Conservation (phyloP, 768 basidiomycete species). For the Rhizopogon vesiculosus region DNA sequence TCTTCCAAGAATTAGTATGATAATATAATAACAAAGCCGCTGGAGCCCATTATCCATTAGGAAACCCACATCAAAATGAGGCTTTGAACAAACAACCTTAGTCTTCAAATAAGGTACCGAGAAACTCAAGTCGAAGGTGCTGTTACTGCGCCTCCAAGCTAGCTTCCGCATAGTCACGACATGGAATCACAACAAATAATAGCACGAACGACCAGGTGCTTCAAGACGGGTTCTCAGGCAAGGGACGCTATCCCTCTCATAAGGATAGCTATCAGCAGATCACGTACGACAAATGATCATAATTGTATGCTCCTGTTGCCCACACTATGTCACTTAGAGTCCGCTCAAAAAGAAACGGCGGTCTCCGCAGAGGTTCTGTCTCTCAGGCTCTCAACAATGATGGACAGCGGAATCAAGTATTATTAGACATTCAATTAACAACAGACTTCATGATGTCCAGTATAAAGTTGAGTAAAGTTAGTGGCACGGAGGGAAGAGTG, state of each 20-base stretch:
- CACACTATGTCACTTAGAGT: constrained; percentile 9
- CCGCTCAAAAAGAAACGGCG: constrained; percentile 1
- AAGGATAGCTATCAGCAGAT: constrained; percentile 10
- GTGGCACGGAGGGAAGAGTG: constrained; percentile 2
- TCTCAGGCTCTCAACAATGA: constrained; percentile 22
- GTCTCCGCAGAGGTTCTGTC: constrained; percentile 10
- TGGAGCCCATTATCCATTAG: constrained; percentile 13
- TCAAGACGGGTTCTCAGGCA: constrained; percentile 21
- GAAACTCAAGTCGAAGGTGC: constrained; percentile 12
- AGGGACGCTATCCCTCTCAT: constrained; percentile 9
- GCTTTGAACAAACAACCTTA: constrained; percentile 14
- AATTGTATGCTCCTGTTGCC: constrained; percentile 5
- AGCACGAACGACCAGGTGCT: background rate
- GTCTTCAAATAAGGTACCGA: constrained; percentile 10
- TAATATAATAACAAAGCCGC: constrained; percentile 5
- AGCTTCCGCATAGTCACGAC: constrained; percentile 5
- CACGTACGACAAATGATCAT: constrained; percentile 18
- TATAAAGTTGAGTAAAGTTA: constrained; percentile 5
- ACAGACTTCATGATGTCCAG: constrained; percentile 20
- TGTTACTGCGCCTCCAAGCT: constrained; percentile 7
- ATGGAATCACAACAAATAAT: constrained; percentile 7
- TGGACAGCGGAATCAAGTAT: constrained; percentile 8
- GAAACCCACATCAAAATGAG: constrained; percentile 8
- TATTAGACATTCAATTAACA: constrained; percentile 6
- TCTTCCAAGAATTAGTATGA: background rate